phyloP scores from a whole-genome alignment of 164 flowering plant genomes.

The Protea cynaroides region DNA sequence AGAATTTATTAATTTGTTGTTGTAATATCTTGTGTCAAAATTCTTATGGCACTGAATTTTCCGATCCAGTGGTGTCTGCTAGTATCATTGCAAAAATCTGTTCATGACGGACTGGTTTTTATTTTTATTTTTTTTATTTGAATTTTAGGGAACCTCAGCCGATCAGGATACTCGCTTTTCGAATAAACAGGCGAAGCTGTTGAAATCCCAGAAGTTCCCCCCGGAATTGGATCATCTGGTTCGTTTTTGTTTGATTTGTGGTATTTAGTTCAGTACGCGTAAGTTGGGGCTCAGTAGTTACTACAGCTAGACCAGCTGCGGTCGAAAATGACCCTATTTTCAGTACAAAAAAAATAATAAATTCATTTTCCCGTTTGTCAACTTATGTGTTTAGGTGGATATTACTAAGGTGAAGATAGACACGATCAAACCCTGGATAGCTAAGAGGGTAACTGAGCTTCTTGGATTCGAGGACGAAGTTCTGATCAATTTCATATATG shows the following conservation, averaged over 20 bases:
- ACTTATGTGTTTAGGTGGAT: conserved; percentile 52
- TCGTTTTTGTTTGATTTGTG: conserved; percentile 5
- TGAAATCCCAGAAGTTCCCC: conserved; percentile 92
- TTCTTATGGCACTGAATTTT: not conserved
- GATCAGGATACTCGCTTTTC: conserved; percentile 99
- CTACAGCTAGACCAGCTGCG: not conserved
- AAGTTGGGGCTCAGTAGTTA: conserved; percentile 6
- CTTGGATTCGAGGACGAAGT: conserved; percentile 98
- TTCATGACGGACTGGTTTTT: not conserved
- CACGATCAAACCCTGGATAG: conserved; percentile 89
- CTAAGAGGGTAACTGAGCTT: conserved; percentile 78
- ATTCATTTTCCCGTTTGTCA: not conserved
- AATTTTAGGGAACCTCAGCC: conserved; percentile 83
- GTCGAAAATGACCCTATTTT: not conserved
- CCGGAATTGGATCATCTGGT: conserved; percentile 92
- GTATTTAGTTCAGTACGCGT: not conserved
- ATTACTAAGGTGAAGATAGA: conserved; percentile 86
- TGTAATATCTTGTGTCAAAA: too few species aligned
- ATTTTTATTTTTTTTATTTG: not conserved
- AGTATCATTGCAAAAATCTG: not conserved
- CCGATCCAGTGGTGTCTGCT: not conserved
- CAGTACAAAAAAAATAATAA: too few species aligned
- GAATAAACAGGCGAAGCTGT: conserved; percentile 91
- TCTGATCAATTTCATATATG: conserved; percentile 79
- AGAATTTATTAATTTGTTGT: not conserved